A percentile compares a stretch with the other conserved stretches of the same genome.
Conservation (phyloP, 108 stramenopile species). For the Chaetoceros tenuissimus region DNA sequence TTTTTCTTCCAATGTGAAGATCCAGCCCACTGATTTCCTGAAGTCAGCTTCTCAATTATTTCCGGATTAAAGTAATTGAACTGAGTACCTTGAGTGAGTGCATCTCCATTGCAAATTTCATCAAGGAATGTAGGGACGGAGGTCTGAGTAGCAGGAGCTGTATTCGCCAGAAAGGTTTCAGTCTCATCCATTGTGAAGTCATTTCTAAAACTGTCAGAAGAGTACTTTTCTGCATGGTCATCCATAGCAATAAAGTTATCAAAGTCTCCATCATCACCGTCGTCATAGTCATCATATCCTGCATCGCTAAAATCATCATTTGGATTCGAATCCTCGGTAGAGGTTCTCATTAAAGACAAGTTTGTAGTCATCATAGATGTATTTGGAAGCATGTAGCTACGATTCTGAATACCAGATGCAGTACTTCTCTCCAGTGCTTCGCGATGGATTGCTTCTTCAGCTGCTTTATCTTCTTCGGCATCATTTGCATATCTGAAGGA, state of each 20-base stretch:
- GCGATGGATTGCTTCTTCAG: conserved; percentile 69
- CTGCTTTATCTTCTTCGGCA: conserved; percentile 70
- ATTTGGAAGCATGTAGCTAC: background rate
- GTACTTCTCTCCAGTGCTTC: conserved; percentile 69
- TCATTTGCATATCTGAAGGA: conserved; percentile 31
- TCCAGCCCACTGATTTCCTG: conserved; percentile 81
- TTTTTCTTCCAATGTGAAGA: conserved; percentile 83
- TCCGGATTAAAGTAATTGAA: conserved; percentile 60
- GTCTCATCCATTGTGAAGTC: background rate
- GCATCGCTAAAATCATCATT: conserved; percentile 4
- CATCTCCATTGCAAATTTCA: conserved; percentile 59
- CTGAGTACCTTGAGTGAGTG: conserved; percentile 30
- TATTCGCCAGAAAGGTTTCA: background rate
- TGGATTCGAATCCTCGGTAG: background rate
- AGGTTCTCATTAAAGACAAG: conserved; percentile 1
- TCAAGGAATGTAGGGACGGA: conserved; percentile 52
- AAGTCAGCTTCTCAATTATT: conserved; percentile 47
- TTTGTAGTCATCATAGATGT: background rate
- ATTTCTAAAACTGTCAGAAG: conserved; percentile 24
- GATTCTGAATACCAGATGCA: background rate
- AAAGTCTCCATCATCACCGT: conserved; percentile 24
- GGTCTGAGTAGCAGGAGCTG: conserved; percentile 17
- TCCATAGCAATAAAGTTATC: conserved; percentile 20
- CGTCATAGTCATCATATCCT: conserved; percentile 17
- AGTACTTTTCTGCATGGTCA: conserved; percentile 27